Conservation (phyloP, 2,329 filamentous ascomycete species). For the Pestalotiopsis fici region DNA sequence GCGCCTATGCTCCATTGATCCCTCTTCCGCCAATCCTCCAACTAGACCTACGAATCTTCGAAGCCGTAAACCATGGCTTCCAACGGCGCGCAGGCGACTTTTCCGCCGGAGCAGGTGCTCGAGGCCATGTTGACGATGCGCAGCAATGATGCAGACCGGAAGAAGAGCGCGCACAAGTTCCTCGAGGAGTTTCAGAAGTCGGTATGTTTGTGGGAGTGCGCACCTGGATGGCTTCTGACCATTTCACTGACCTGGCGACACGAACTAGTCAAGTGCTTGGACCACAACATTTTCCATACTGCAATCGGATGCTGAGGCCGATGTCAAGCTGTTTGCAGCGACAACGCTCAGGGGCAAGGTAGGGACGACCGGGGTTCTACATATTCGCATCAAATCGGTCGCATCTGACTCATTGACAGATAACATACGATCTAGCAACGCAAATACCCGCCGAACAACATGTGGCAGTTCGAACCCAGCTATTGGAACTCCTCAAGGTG, state of each 20-base stretch:
- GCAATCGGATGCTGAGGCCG: constrained; percentile 76
- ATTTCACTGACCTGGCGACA: neutral
- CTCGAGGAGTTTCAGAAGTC: constrained; percentile 98
- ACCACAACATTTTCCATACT: constrained; percentile 83
- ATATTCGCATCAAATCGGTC: constrained; percentile 13
- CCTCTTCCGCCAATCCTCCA: neutral
- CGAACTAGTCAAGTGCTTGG: constrained; percentile 85
- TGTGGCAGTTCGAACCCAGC: constrained; percentile 76
- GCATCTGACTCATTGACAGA: constrained; percentile 53
- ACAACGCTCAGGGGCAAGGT: constrained; percentile 99
- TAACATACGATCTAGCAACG: constrained; percentile 87
- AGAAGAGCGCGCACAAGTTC: constrained; percentile 88
- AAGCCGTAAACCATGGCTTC: constrained; percentile 61
- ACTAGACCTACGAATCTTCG: neutral
- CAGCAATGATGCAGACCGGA: constrained; percentile 77
- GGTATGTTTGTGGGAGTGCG: constrained; percentile 56
- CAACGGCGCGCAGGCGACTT: constrained; percentile 65
- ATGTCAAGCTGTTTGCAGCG: constrained; percentile 92
- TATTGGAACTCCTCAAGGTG: constrained; percentile 77
- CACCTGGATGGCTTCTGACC: neutral
- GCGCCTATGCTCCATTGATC: neutral
- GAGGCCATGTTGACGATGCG: constrained; percentile 91
- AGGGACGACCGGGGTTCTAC: constrained; percentile 25
- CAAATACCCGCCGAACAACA: constrained; percentile 80
- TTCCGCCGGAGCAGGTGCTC: constrained; percentile 75